Percentiles rank a stretch among this genome's conserved stretches.
These are phyloP conservation scores for Tricholomella constricta DNA, from an alignment of 768 basidiomycete species.

Conservation along the genomic window DNA sequence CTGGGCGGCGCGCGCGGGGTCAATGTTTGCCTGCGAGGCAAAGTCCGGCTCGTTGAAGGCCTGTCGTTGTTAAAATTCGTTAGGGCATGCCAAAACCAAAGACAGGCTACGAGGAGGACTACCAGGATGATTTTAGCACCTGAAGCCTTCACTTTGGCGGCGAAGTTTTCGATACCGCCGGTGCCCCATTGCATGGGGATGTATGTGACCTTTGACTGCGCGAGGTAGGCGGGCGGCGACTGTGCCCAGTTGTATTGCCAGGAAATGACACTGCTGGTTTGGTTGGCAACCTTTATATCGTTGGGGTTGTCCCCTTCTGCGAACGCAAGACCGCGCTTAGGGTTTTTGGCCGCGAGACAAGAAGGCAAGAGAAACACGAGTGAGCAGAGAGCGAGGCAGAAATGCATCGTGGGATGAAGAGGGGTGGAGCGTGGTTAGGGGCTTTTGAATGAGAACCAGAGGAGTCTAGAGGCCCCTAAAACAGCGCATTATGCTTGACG, in stretches of 20 bases:
- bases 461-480: not conserved
- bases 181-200: constrained; percentile 44
- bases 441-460: not conserved
- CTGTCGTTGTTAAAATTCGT: constrained; percentile 15
- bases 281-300: constrained; percentile 30
- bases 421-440: not conserved
- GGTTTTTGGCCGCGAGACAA: constrained; percentile 31
- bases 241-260: constrained; percentile 48
- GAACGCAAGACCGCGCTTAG: constrained; percentile 39
- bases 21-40: constrained; percentile 33
- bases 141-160: constrained; percentile 25
- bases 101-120: not conserved
- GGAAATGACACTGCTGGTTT: constrained; percentile 30
- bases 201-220: constrained; percentile 31
- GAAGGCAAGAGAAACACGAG: not conserved
- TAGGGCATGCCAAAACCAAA: not conserved
- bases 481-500: constrained; percentile 2
- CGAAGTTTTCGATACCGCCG: constrained; percentile 29
- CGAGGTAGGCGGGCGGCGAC: constrained; percentile 30
- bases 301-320: constrained; percentile 25
- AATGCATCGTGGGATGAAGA: constrained; percentile 7
- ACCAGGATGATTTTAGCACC: constrained; percentile 45
- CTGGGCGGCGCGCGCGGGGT: constrained; percentile 29
- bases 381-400: not conserved
- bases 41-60: constrained; percentile 41